Evolutionary conservation across 257 asterid species (phyloP).

Genomic region (Nyctanthes arbortristis): DNA sequence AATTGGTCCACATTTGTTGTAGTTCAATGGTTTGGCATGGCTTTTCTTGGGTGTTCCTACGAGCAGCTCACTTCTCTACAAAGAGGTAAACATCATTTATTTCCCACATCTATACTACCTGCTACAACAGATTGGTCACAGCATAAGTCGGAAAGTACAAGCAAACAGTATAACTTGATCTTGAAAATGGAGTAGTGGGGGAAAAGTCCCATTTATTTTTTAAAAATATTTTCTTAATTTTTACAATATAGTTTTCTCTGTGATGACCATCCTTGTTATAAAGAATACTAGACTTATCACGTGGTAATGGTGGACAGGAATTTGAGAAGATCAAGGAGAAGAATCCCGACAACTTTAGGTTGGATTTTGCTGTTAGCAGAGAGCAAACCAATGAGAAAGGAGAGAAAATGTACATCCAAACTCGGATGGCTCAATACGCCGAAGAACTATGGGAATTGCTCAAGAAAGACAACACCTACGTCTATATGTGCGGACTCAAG

Average conservation of each 20-base stretch:
- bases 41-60: slow-evolving; percentile 98
- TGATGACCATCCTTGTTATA: too few species aligned
- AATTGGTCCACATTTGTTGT: slow-evolving; percentile 17
- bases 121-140: too few species aligned
- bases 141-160: too few species aligned
- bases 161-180: too few species aligned
- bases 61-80: slow-evolving; percentile 89
- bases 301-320: slow-evolving; percentile 51
- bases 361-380: slow-evolving; percentile 94
- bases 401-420: slow-evolving; percentile 96
- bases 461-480: slow-evolving; percentile 86
- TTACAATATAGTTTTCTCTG: too few species aligned
- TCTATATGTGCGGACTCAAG: slow-evolving; percentile 95
- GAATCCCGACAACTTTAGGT: slow-evolving; percentile 67
- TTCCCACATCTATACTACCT: neutral
- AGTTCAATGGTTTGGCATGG: slow-evolving; percentile 98
- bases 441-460: slow-evolving; percentile 90
- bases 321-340: slow-evolving; percentile 89
- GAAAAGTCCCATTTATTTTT: too few species aligned
- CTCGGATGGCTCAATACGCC: slow-evolving; percentile 92
- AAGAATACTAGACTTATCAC: neutral
- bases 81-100: slow-evolving; percentile 59
- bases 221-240: too few species aligned
- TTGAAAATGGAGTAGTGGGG: too few species aligned
- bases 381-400: slow-evolving; percentile 83